A percentile compares a stretch with the other conserved stretches of the same genome.
Conservation (phyloP, 805 yeast species). For the Candida nanaspora region DNA sequence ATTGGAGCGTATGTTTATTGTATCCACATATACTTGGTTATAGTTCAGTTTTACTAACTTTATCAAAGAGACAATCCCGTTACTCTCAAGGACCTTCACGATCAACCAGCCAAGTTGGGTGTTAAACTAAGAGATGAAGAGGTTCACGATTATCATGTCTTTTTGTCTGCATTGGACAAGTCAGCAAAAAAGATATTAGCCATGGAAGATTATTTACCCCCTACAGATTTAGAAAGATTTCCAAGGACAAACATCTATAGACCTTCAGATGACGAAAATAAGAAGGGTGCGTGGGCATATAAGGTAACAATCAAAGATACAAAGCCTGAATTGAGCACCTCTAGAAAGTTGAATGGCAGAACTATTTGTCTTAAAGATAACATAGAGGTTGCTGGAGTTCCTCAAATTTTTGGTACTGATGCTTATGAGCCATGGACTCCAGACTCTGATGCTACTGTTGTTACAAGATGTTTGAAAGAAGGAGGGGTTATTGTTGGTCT, state of each 20-base stretch:
- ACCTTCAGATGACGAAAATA: conserved; percentile 17
- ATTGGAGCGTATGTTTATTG: conserved; percentile 9
- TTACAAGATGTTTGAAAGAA: conserved; percentile 26
- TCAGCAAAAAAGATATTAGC: conserved; percentile 16
- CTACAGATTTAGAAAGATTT: conserved; percentile 22
- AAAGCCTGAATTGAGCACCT: conserved; percentile 24
- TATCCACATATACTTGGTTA: neutral
- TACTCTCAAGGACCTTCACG: conserved; percentile 14
- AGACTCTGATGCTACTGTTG: conserved; percentile 29
- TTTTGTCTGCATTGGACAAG: conserved; percentile 23
- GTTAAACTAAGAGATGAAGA: conserved; percentile 14
- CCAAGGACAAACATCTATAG: conserved; percentile 24
- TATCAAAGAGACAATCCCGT: conserved; percentile 18
- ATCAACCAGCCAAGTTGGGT: conserved; percentile 19
- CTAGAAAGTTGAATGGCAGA: conserved; percentile 17
- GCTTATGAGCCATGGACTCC: conserved; percentile 26
- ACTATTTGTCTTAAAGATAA: conserved; percentile 29
- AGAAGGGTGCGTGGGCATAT: conserved; percentile 27
- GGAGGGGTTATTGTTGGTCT: conserved; percentile 28
- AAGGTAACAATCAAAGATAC: conserved; percentile 20
- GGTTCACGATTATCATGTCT: conserved; percentile 17
- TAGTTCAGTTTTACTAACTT: no score
- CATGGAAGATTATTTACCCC: conserved; percentile 25
- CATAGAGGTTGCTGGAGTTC: conserved; percentile 27
- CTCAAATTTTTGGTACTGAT: conserved; percentile 29